These are phyloP conservation scores for Gynostemma pentaphyllum DNA, from an alignment of 306 rosid species.

Conservation along the genomic window DNA sequence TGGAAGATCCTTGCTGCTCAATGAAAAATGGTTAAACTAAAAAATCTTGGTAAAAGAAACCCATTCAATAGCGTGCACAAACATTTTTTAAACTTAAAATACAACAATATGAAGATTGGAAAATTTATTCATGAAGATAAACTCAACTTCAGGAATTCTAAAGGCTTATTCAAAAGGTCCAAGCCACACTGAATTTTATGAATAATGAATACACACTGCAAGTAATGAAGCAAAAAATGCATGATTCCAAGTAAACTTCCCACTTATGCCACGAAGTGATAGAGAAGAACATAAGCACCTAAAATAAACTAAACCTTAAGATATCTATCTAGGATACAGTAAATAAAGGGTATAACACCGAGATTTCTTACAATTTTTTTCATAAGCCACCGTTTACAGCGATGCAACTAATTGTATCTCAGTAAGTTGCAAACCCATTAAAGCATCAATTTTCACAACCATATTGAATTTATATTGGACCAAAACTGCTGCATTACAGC, in stretches of 20 bases:
- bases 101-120: neutral
- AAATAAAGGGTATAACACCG: neutral
- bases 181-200: neutral
- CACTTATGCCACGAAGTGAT: neutral
- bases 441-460: neutral
- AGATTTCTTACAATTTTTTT: neutral
- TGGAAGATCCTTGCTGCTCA: constrained; percentile 40
- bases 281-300: no score
- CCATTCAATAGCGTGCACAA: neutral
- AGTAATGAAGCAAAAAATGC: neutral
- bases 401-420: neutral
- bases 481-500: neutral
- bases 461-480: neutral
- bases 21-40: constrained; percentile 7
- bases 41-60: neutral
- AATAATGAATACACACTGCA: neutral
- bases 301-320: neutral
- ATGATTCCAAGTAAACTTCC: neutral
- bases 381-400: neutral
- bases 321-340: neutral
- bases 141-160: neutral
- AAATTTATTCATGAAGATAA: neutral
- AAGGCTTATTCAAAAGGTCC: neutral
- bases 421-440: neutral
- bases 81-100: neutral